A percentile compares a stretch with the other conserved stretches of the same genome.
Conservation (phyloP, 2,329 filamentous ascomycete genomes). For the Emmonsiellopsis sp. region DNA sequence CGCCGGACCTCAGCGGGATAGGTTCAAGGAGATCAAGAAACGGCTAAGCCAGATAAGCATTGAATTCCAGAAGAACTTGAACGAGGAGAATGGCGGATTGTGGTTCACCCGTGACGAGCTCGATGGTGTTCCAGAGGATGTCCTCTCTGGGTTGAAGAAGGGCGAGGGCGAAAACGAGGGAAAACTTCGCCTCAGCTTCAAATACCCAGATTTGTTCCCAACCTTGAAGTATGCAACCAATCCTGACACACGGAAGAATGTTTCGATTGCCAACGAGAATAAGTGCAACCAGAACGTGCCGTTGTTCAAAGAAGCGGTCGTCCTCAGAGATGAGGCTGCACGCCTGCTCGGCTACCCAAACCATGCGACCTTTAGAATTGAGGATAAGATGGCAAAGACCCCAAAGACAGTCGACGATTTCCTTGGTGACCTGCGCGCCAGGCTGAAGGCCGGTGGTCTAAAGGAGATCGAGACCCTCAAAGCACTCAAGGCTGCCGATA, state of each 20-base stretch:
- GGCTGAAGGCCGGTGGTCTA: conserved; percentile 36
- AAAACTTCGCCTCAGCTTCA: conserved; percentile 42
- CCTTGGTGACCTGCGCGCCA: conserved; percentile 35
- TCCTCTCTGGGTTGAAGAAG: conserved; percentile 38
- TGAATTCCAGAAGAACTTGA: conserved; percentile 43
- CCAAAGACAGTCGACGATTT: conserved; percentile 45
- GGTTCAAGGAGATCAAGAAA: conserved; percentile 47
- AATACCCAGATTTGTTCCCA: conserved; percentile 42
- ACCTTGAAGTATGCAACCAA: conserved; percentile 42
- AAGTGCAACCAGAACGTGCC: conserved; percentile 44
- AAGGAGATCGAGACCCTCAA: conserved; percentile 37
- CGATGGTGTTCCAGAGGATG: conserved; percentile 41
- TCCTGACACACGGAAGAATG: conserved; percentile 33
- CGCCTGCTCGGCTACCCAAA: conserved; percentile 42
- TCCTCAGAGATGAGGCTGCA: conserved; percentile 44
- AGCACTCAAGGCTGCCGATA: conserved; percentile 41
- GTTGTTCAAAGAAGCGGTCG: conserved; percentile 40
- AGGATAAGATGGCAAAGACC: conserved; percentile 47
- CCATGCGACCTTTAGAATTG: conserved; percentile 44
- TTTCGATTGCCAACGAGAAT: conserved; percentile 43
- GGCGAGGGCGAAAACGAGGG: conserved; percentile 38
- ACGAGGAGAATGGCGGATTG: conserved; percentile 43
- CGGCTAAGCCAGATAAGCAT: conserved; percentile 40
- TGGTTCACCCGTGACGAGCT: conserved; percentile 44
- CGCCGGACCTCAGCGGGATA: conserved; percentile 37